These are phyloP conservation scores for Saccharomycopsis crataegensis DNA, from an alignment of 1,139 yeast species.

Conservation along the genomic window DNA sequence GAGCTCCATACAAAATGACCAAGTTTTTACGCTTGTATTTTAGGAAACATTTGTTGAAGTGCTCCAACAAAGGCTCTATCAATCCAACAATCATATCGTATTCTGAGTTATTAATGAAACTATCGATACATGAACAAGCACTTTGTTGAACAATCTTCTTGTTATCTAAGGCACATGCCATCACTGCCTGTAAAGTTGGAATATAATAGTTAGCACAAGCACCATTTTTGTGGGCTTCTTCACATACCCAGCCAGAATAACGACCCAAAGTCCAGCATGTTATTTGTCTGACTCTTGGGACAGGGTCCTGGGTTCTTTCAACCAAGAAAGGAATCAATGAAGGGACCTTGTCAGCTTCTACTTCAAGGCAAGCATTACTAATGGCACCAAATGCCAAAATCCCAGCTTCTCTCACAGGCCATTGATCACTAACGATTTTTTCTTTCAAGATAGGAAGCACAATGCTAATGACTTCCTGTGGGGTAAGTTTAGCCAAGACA, in stretches of 20 bases:
- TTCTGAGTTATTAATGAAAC: slow-evolving; percentile 74
- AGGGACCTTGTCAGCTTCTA: slow-evolving; percentile 67
- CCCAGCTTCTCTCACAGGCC: slow-evolving; percentile 92
- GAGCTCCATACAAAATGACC: slow-evolving; percentile 78
- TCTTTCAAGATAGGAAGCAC: slow-evolving; percentile 73
- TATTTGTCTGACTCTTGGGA: slow-evolving; percentile 85
- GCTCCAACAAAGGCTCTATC: slow-evolving; percentile 59
- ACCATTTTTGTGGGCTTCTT: slow-evolving; percentile 55
- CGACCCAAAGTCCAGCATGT: slow-evolving; percentile 94
- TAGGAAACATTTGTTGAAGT: slow-evolving; percentile 65
- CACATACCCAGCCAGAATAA: slow-evolving; percentile 73
- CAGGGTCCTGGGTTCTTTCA: slow-evolving; percentile 64
- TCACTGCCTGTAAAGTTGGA: slow-evolving; percentile 72
- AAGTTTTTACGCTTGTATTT: slow-evolving; percentile 77
- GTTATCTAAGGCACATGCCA: slow-evolving; percentile 67
- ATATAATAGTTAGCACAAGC: slow-evolving; percentile 59
- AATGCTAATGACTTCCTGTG: slow-evolving; percentile 57
- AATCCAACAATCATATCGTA: slow-evolving; percentile 46
- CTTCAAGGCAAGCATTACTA: slow-evolving; percentile 77
- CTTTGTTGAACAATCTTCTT: slow-evolving; percentile 93
- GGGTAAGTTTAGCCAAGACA: slow-evolving; percentile 60
- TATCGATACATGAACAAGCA: slow-evolving; percentile 82
- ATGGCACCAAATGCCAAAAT: slow-evolving; percentile 94
- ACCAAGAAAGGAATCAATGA: slow-evolving; percentile 78
- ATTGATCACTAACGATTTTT: slow-evolving; percentile 57